phyloP scores from a whole-genome alignment of 306 rosid genomes.

The Pterocarpus santalinus region DNA sequence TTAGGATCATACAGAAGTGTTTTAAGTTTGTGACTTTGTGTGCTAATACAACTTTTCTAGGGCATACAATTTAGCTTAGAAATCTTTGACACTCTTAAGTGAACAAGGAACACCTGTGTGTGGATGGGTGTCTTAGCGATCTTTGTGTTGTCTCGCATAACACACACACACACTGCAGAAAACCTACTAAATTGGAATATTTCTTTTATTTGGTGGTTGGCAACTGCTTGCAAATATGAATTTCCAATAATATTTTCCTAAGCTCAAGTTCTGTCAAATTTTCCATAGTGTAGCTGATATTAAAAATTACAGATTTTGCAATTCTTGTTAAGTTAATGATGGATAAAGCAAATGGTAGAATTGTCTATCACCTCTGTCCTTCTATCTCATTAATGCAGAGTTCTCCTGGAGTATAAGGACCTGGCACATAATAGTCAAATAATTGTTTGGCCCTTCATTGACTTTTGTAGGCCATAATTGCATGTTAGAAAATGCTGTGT shows the following conservation, averaged over 20 bases:
- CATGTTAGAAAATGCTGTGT: background rate
- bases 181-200: conserved; percentile 25
- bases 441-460: conserved; percentile 11
- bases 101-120: background rate
- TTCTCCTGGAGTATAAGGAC: background rate
- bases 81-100: background rate
- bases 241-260: conserved; percentile 23
- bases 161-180: conserved; percentile 6
- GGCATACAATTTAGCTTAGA: conserved; percentile 22
- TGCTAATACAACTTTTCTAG: background rate
- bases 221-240: background rate
- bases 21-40: background rate
- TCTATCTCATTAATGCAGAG: background rate
- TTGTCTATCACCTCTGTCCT: background rate
- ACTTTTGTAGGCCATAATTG: conserved; percentile 1
- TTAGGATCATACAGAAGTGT: background rate
- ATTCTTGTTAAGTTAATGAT: conserved; percentile 21
- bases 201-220: conserved; percentile 1
- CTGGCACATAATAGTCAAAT: background rate
- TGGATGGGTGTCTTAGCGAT: background rate
- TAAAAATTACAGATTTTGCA: background rate
- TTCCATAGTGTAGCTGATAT: background rate
- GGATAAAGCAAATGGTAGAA: conserved; percentile 4
- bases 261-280: conserved; percentile 1
- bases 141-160: conserved; percentile 11